Conservation (phyloP, 176 grass and related monocot genomes). For the Sorghum bicolor region Sorghum_bicolor_NCBIv3 NC_012879.2:56112001-56112500, state of each 20-base stretch:
- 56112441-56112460: slow-evolving; percentile 17
- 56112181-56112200: background rate
- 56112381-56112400: too few relatives aligned
- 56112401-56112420: background rate
- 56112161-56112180: background rate
- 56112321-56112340: slow-evolving; percentile 18
- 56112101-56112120: background rate
- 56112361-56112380: too few relatives aligned
- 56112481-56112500: background rate
- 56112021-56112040: background rate
- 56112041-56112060: background rate
- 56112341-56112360: slow-evolving; percentile 31
- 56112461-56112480: background rate
- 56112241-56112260: slow-evolving; percentile 21
- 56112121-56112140: background rate
- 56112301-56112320: background rate
- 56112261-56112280: slow-evolving; percentile 3
- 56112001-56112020: slow-evolving; percentile 5
- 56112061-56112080: background rate
- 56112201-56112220: background rate
- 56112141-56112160: background rate
- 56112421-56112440: background rate
- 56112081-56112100: slow-evolving; percentile 30
- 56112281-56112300: background rate
- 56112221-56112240: background rate